A percentile compares a stretch with the other conserved stretches of the same genome.
phyloP scores from a whole-genome alignment of 257 asterid genomes.

The Verbascum thapsus region DNA sequence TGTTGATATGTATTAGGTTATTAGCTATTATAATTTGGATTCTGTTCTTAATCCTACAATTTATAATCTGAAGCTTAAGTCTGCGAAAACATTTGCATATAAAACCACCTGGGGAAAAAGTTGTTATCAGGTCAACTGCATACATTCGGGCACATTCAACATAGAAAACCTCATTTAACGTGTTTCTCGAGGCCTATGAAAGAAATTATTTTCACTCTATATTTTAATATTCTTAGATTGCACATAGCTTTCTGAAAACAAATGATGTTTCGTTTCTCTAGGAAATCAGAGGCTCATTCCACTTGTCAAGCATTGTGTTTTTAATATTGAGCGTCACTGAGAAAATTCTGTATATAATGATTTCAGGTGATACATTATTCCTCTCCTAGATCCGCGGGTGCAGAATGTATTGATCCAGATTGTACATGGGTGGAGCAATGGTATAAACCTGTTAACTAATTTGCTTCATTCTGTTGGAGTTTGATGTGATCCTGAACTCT shows the following conservation, averaged over 20 bases:
- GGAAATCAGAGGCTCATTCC: not conserved
- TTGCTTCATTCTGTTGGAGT: not conserved
- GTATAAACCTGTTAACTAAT: conserved; percentile 42
- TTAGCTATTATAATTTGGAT: not conserved
- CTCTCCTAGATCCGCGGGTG: conserved; percentile 92
- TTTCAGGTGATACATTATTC: conserved; percentile 86
- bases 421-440: conserved; percentile 99
- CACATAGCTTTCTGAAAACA: conserved; percentile 3
- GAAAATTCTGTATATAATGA: conserved; percentile 25
- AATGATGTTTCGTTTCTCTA: not conserved
- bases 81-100: not conserved
- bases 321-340: conserved; percentile 31
- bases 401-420: conserved; percentile 87
- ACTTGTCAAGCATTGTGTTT: not conserved
- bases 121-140: not conserved
- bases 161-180: conserved; percentile 2
- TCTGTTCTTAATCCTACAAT: not conserved
- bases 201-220: not conserved
- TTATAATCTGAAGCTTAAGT: conserved; percentile 2
- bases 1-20: not conserved
- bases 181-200: conserved; percentile 4
- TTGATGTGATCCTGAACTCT: conserved; percentile 18
- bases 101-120: not conserved
- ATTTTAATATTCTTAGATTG: conserved; percentile 3
- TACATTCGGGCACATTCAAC: not conserved